A percentile compares a stretch with the other conserved stretches of the same genome.
phyloP scores from a whole-genome alignment of 345 rosid genomes.

The Nasturtium officinale region DNA sequence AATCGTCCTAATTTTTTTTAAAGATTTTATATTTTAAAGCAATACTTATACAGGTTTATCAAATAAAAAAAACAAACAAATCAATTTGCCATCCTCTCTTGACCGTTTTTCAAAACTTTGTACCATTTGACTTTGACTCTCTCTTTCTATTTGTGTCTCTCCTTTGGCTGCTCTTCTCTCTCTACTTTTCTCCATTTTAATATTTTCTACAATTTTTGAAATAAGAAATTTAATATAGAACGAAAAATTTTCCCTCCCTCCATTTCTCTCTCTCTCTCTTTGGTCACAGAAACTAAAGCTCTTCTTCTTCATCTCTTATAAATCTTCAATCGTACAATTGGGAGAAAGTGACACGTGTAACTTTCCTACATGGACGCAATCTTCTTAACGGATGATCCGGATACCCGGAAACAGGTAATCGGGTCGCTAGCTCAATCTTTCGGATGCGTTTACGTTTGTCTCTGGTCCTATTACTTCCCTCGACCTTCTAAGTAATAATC shows the following conservation, averaged over 20 bases:
- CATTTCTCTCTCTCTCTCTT: not conserved
- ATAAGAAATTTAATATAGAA: slow-evolving; percentile 17
- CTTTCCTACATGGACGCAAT: slow-evolving; percentile 53
- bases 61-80: not conserved
- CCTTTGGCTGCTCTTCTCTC: slow-evolving; percentile 39
- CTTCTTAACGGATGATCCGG: slow-evolving; percentile 47
- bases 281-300: slow-evolving; percentile 22
- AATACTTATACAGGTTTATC: not conserved
- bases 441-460: slow-evolving; percentile 63
- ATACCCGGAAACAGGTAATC: slow-evolving; percentile 50
- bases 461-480: slow-evolving; percentile 55
- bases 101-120: slow-evolving; percentile 35
- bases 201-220: slow-evolving; percentile 13
- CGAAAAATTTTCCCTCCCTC: slow-evolving; percentile 44
- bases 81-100: slow-evolving; percentile 45
- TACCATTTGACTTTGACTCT: slow-evolving; percentile 43
- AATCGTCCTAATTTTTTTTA: no score
- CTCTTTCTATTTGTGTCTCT: not conserved
- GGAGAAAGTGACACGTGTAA: not conserved
- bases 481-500: slow-evolving; percentile 51
- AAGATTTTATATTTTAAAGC: not conserved
- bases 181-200: slow-evolving; percentile 31
- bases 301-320: slow-evolving; percentile 1
- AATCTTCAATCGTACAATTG: not conserved
- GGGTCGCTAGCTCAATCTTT: slow-evolving; percentile 51